Percentiles rank a stretch among this genome's conserved stretches.
Evolutionary conservation across 2,329 filamentous ascomycete genomes (phyloP).

Genomic region (Diplodia scrobiculata): DNA sequence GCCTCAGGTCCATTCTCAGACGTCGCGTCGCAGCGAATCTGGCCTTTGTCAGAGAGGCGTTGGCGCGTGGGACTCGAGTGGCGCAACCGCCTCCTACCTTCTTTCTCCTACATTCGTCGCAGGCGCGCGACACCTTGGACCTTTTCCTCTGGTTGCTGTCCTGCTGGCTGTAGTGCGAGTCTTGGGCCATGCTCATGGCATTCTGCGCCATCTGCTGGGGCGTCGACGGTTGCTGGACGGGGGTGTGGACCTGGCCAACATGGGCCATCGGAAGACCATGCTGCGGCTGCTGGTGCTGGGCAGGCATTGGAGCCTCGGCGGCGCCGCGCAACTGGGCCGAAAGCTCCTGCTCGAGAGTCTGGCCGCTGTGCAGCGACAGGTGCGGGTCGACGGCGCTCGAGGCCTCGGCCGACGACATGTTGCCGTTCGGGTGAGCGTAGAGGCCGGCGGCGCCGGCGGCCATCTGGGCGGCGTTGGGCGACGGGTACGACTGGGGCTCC

Average conservation of each 20-base stretch:
- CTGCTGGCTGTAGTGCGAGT: constrained; percentile 41
- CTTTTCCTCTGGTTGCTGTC: constrained; percentile 41
- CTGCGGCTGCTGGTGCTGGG: constrained; percentile 39
- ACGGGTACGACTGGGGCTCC: constrained; percentile 36
- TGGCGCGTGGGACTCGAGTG: constrained; percentile 21
- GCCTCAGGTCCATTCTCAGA: constrained; percentile 46
- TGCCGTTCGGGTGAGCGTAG: constrained; percentile 43
- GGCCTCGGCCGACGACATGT: constrained; percentile 33
- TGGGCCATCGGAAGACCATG: constrained; percentile 35
- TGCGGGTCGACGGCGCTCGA: constrained; percentile 28
- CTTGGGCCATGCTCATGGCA: constrained; percentile 43
- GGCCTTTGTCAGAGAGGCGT: neutral
- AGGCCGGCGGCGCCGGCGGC: constrained; percentile 38
- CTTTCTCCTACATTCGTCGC: constrained; percentile 48
- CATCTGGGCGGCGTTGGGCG: constrained; percentile 41
- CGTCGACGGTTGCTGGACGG: constrained; percentile 42
- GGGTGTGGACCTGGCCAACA: constrained; percentile 43
- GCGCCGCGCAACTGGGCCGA: constrained; percentile 40
- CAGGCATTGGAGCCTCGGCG: constrained; percentile 38
- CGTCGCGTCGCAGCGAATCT: constrained; percentile 48
- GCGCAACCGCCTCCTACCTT: constrained; percentile 38
- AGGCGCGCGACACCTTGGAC: constrained; percentile 48
- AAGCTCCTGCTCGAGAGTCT: constrained; percentile 42
- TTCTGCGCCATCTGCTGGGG: constrained; percentile 46
- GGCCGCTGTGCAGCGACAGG: constrained; percentile 35